Evolutionary conservation across 768 basidiomycete genomes (phyloP), one percentile per base, ranked within the genome.

Genomic region (Amanita brunnescens): DNA sequence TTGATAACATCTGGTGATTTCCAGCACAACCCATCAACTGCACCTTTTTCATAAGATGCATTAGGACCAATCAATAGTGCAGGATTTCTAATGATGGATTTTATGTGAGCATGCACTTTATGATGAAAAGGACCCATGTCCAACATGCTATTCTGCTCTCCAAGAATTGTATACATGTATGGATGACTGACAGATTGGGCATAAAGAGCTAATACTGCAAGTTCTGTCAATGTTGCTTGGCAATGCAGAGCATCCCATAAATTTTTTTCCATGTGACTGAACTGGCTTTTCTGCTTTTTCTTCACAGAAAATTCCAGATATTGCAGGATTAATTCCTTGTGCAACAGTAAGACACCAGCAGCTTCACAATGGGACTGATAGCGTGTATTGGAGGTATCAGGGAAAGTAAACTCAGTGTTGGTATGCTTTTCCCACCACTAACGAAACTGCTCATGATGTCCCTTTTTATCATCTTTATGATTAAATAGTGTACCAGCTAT

Each of bases 241-340:
- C 63, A 58, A 1, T 60, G 41, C 1, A 69, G 49, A 2, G 53
- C 65, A 12, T 53, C 39, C 6, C 21, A 51, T 4, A 70, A 14
- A 49, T 72, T 72, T 3, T 52, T 13, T 54, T 74, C 70, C 42
- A 74, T 62, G 37, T 75, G 60, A 44, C 49, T 14, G 30, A 51
- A 0, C 47, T 57, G 9, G 57, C 54, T 52, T 73, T 70, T 43
- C 58, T 63, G 35, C 64, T 56, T 0, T 58, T 48, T 1, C 71
- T 40, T 40, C 3, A 16, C 4, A 5, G 16, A 9, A 40, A 18
- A 38, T 7, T 9, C 10, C 38, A 40, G 46, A 54, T 64, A 67
- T 4, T 58, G 24, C 10, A 58, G 47, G 48, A 61, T 63, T 23
- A 44, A n/a, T 0, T 56, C 37, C 3, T 58, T 60, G 33, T 66